Conservation (phyloP, 2,329 filamentous ascomycete genomes). For the Clathrospora elynae region DNA sequence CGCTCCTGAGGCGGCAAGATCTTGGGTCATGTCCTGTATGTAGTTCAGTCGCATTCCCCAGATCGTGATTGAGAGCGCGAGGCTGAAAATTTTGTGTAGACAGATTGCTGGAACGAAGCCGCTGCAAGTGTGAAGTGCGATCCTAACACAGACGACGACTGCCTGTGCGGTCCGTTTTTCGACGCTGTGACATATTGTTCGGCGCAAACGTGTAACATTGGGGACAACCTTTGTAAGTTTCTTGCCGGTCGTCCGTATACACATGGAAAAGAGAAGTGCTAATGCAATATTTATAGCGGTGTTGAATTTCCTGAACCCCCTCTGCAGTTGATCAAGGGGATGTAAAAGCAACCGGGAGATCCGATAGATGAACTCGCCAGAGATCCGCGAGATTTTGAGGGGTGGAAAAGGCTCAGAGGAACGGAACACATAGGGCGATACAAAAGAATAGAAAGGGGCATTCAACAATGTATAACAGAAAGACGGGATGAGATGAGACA, state of each 20-base stretch:
- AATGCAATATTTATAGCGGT: constrained; percentile 13
- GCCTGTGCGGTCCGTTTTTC: constrained; percentile 43
- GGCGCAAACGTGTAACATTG: constrained; percentile 32
- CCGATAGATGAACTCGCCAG: too few relatives aligned
- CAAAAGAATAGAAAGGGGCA: too few relatives aligned
- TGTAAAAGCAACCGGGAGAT: too few relatives aligned
- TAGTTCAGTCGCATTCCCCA: neutral
- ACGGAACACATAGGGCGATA: too few relatives aligned
- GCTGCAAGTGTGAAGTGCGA: constrained; percentile 36
- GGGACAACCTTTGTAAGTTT: constrained; percentile 43
- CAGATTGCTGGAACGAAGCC: constrained; percentile 43
- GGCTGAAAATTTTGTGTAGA: constrained; percentile 22
- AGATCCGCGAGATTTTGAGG: too few relatives aligned
- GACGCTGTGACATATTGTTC: constrained; percentile 39
- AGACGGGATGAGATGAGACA: too few relatives aligned
- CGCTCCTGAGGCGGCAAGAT: constrained; percentile 6
- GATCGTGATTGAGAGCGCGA: neutral
- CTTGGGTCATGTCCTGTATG: constrained; percentile 37
- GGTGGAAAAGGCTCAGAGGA: too few relatives aligned
- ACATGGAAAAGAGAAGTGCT: constrained; percentile 3
- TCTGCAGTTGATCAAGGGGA: constrained; percentile 12
- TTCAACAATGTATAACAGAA: too few relatives aligned
- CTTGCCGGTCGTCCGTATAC: neutral
- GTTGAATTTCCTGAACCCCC: constrained; percentile 19
- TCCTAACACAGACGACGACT: constrained; percentile 38